Conservation (phyloP, 2,329 filamentous ascomycete genomes). For the Microsporum canis region DNA sequence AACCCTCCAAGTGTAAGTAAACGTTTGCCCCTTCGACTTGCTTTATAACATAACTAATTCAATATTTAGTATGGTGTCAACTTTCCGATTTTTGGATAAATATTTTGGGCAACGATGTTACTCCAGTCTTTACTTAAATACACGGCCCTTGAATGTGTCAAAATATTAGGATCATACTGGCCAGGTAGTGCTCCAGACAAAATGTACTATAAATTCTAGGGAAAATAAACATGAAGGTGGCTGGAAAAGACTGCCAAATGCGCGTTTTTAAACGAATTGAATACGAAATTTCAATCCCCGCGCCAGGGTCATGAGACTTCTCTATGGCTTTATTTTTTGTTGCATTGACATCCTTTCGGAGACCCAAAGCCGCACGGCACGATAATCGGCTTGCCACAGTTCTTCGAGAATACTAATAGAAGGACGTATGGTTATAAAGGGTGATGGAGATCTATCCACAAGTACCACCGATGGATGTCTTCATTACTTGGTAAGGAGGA, state of each 20-base stretch:
- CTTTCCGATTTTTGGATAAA: conserved; percentile 40
- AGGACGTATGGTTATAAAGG: not conserved
- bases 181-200: not conserved
- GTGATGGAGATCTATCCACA: not conserved
- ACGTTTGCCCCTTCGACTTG: conserved; percentile 12
- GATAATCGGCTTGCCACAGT: not conserved
- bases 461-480: not conserved
- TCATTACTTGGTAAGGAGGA: not conserved
- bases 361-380: not conserved
- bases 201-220: not conserved
- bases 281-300: not conserved
- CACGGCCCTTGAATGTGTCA: not conserved
- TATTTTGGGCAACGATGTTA: not conserved
- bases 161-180: not conserved
- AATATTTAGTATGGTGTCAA: conserved; percentile 37
- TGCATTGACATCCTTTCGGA: not conserved
- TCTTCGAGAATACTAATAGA: not conserved
- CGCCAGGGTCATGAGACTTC: not conserved
- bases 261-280: too few species aligned
- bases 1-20: conserved; percentile 57
- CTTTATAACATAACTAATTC: conserved; percentile 6
- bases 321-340: not conserved
- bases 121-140: not conserved
- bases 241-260: not conserved
- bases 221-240: not conserved